These are phyloP conservation scores for Blastomyces percursus DNA, from an alignment of 2,329 filamentous ascomycete species.

Conservation along the genomic window DNA sequence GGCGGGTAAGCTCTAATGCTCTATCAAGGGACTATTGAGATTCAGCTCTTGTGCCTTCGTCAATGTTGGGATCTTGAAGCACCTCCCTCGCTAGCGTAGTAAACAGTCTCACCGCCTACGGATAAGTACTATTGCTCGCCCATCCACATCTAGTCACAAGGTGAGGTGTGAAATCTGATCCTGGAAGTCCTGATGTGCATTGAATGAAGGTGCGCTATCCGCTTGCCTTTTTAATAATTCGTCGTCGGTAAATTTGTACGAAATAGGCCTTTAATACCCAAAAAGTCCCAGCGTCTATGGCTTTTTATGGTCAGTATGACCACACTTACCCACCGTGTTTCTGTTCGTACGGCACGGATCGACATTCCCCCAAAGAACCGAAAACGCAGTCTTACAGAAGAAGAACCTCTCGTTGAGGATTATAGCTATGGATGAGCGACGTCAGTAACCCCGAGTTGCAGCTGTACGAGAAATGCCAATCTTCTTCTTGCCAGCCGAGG, in stretches of 20 bases:
- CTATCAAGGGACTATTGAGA: neutral
- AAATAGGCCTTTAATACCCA: neutral
- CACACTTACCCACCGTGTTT: too few species aligned
- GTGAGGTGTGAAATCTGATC: neutral
- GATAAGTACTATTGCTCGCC: neutral
- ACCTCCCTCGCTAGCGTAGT: neutral
- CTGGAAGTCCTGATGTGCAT: neutral
- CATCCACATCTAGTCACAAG: neutral
- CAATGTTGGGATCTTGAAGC: neutral
- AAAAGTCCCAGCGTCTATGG: neutral
- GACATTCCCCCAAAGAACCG: too few species aligned
- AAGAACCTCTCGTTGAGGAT: too few species aligned
- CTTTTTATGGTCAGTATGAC: neutral
- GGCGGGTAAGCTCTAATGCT: neutral
- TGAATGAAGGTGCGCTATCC: neutral
- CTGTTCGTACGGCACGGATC: too few species aligned
- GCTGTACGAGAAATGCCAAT: too few species aligned
- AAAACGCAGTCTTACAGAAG: too few species aligned
- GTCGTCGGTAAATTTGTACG: neutral
- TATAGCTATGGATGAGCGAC: too few species aligned
- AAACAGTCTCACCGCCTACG: neutral
- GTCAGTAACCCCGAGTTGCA: too few species aligned
- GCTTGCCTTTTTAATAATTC: neutral
- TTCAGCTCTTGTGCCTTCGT: neutral
- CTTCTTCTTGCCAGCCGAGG: too few species aligned